phyloP scores from a whole-genome alignment of 805 yeast genomes.

The Ogataea sp. region DNA sequence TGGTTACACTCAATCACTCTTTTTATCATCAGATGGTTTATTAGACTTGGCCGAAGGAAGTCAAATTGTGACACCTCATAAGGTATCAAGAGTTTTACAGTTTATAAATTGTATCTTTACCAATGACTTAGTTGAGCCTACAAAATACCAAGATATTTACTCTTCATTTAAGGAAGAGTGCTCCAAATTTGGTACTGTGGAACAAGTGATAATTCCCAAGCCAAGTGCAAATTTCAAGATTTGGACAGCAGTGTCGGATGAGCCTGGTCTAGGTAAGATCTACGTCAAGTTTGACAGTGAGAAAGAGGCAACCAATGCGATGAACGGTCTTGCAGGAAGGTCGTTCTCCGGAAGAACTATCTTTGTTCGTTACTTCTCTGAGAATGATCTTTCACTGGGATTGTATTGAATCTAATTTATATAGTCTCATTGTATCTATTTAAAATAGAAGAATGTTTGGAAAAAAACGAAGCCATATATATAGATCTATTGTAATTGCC shows the following conservation, averaged over 20 bases:
- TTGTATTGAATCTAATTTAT: conserved; percentile 12
- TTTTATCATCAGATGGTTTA: conserved; percentile 7
- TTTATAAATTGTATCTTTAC: conserved; percentile 59
- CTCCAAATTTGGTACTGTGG: conserved; percentile 41
- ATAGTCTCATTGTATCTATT: not conserved
- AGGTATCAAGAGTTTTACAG: conserved; percentile 43
- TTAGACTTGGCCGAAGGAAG: conserved; percentile 6
- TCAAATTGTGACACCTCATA: conserved; percentile 11
- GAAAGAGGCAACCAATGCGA: conserved; percentile 46
- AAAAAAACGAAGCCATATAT: too few species aligned
- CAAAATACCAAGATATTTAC: conserved; percentile 37
- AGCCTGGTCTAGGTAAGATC: conserved; percentile 62
- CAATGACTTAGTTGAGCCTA: conserved; percentile 50
- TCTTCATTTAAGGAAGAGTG: conserved; percentile 47
- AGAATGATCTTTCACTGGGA: conserved; percentile 44
- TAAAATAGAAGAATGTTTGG: too few species aligned
- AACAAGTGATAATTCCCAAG: conserved; percentile 51
- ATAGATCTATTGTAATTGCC: too few species aligned
- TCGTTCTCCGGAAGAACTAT: conserved; percentile 62
- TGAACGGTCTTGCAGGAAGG: conserved; percentile 51
- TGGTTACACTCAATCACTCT: conserved; percentile 1
- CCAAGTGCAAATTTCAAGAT: conserved; percentile 34
- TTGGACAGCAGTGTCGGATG: conserved; percentile 27
- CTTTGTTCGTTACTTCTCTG: conserved; percentile 54
- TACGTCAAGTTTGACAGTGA: conserved; percentile 54